These are phyloP conservation scores for Adenanthera pavonina DNA, from an alignment of 306 rosid genomes.

Conservation along the genomic window DNA sequence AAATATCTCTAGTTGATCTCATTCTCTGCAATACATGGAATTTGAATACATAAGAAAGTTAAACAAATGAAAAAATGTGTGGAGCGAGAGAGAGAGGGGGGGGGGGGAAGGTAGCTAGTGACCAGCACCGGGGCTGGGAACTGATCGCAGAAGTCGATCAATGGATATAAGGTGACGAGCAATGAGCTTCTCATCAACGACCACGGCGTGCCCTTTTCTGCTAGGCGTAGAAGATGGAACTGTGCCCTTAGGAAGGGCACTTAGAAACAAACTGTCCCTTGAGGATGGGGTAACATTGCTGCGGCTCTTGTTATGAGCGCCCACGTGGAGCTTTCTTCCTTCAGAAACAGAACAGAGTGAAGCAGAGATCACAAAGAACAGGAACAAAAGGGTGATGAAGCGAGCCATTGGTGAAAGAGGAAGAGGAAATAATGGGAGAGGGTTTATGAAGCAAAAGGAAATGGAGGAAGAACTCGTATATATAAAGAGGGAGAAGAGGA, in stretches of 20 bases:
- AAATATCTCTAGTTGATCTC: slow-evolving; percentile 8
- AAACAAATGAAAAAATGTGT: slow-evolving; percentile 35
- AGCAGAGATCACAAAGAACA: slow-evolving; percentile 46
- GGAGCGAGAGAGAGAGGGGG: neutral
- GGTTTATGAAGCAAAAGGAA: slow-evolving; percentile 5
- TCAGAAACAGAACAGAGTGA: slow-evolving; percentile 45
- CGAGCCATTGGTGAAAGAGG: slow-evolving; percentile 54
- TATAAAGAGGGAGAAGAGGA: neutral
- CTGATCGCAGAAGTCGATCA: slow-evolving; percentile 60
- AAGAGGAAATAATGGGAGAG: neutral
- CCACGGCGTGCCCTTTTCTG: slow-evolving; percentile 65
- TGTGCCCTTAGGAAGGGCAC: slow-evolving; percentile 79
- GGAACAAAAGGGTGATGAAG: slow-evolving; percentile 37
- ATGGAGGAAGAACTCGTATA: slow-evolving; percentile 18
- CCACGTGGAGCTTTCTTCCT: slow-evolving; percentile 57
- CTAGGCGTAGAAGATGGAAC: slow-evolving; percentile 80
- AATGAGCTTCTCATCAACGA: slow-evolving; percentile 64
- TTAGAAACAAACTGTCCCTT: slow-evolving; percentile 45
- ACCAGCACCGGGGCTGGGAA: slow-evolving; percentile 92
- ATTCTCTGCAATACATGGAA: slow-evolving; percentile 11
- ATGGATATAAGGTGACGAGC: slow-evolving; percentile 61
- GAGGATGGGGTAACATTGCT: slow-evolving; percentile 20
- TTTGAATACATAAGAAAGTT: slow-evolving; percentile 29
- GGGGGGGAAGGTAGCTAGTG: slow-evolving; percentile 50
- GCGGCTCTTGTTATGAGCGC: neutral